Conservation (phyloP, 2,329 filamentous ascomycete genomes). For the Cladosporium colombiae region DNA sequence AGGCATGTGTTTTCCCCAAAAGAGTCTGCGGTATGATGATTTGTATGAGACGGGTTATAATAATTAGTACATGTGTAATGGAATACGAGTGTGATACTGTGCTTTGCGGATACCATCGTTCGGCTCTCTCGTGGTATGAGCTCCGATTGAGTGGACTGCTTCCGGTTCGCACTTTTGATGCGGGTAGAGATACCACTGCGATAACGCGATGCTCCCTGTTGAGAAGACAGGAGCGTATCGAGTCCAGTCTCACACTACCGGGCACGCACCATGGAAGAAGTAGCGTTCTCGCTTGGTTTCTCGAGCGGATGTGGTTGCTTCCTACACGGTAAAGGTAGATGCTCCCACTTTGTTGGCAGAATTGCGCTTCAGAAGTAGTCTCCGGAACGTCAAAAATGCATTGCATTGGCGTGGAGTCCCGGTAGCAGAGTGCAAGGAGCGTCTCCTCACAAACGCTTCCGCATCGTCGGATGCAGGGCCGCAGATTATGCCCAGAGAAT, state of each 20-base stretch:
- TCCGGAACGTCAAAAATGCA: not conserved
- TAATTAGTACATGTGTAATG: not conserved
- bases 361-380: not conserved
- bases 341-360: not conserved
- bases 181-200: not conserved
- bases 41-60: not conserved
- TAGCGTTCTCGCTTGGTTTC: not conserved
- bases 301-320: not conserved
- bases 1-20: not conserved
- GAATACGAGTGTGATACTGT: not conserved
- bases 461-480: not conserved
- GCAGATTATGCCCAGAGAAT: not conserved
- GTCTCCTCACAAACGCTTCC: not conserved
- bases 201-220: not conserved
- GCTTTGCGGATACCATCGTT: not conserved
- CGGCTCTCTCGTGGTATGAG: not conserved
- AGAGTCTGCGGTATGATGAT: not conserved
- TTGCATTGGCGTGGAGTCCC: not conserved
- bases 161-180: not conserved
- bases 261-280: not conserved
- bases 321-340: not conserved
- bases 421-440: not conserved
- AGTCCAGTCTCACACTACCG: not conserved
- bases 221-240: not conserved
- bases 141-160: not conserved